These are phyloP conservation scores for Podila epicladia DNA, from an alignment of 192 early-diverging fungal genomes.

Conservation along the genomic window DNA sequence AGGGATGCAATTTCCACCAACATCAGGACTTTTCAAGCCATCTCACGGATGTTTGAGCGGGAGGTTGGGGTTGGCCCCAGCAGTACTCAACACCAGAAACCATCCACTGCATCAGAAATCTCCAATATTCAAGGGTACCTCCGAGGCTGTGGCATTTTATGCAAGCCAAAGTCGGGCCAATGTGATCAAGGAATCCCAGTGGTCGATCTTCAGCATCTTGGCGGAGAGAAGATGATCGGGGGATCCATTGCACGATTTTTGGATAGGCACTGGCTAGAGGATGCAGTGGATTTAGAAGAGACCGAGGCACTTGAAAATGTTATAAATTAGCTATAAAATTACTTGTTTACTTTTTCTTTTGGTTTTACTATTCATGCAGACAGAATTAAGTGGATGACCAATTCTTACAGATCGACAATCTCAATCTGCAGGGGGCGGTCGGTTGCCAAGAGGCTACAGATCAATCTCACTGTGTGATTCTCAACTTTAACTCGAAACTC, in stretches of 20 bases:
- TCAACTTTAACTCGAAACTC: too few species aligned
- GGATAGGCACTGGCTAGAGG: background rate
- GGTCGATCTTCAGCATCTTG: conserved; percentile 12
- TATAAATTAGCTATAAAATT: background rate
- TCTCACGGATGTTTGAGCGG: conserved; percentile 22
- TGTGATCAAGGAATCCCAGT: background rate
- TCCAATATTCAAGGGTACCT: conserved; percentile 1
- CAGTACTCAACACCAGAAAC: conserved; percentile 7
- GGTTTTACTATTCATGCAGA: background rate
- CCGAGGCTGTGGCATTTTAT: conserved; percentile 5
- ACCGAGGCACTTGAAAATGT: conserved; percentile 6
- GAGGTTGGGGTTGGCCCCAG: conserved; percentile 10
- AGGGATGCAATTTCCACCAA: conserved; percentile 21
- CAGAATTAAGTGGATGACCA: background rate
- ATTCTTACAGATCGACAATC: conserved; percentile 8
- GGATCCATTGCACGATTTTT: conserved; percentile 12
- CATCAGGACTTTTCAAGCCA: conserved; percentile 21
- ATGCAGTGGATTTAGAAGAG: conserved; percentile 16
- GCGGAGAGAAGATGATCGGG: conserved; percentile 13
- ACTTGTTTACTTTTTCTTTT: too few species aligned
- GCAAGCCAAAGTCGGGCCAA: background rate
- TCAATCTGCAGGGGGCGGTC: conserved; percentile 7
- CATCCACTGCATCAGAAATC: background rate
- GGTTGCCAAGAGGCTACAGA: background rate
- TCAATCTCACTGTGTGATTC: background rate